Evolutionary conservation across 305 asterid species (phyloP).

Genomic region (Stenogyne calaminthoides): DNA sequence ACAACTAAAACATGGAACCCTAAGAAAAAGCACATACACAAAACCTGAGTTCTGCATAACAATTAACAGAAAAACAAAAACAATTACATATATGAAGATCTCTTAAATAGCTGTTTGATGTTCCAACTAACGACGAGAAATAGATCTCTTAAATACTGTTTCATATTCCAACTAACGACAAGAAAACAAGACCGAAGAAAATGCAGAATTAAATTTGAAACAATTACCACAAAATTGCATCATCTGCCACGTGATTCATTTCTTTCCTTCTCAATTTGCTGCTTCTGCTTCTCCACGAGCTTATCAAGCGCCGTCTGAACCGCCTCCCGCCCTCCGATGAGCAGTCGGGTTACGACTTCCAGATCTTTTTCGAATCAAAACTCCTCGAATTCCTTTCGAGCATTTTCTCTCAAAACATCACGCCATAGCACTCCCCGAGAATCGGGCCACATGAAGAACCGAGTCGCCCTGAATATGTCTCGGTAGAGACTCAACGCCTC

Average conservation of each 20-base stretch:
- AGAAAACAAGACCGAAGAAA: neutral
- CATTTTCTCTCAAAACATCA: conserved; percentile 81
- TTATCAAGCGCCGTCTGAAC: conserved; percentile 85
- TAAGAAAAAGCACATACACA: too few relatives aligned
- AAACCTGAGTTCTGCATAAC: too few relatives aligned
- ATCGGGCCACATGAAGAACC: conserved; percentile 87
- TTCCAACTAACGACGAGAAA: too few relatives aligned
- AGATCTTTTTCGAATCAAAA: conserved; percentile 85
- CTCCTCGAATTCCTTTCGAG: conserved; percentile 83
- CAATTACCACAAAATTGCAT: conserved; percentile 36
- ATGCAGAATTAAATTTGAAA: neutral
- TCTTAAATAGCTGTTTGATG: too few relatives aligned
- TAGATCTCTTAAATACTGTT: neutral
- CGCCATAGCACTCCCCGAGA: conserved; percentile 87
- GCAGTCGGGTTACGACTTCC: conserved; percentile 71
- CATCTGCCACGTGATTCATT: conserved; percentile 45
- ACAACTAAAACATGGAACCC: too few relatives aligned
- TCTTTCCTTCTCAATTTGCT: conserved; percentile 65
- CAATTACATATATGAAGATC: neutral
- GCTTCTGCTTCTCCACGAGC: conserved; percentile 92
- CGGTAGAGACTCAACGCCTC: conserved; percentile 87
- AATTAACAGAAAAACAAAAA: too few relatives aligned
- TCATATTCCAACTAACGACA: neutral
- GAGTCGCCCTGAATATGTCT: conserved; percentile 78
- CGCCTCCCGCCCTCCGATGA: conserved; percentile 87